These are phyloP conservation scores for Quercus gilva DNA, from an alignment of 306 rosid genomes.

Conservation along the genomic window DNA sequence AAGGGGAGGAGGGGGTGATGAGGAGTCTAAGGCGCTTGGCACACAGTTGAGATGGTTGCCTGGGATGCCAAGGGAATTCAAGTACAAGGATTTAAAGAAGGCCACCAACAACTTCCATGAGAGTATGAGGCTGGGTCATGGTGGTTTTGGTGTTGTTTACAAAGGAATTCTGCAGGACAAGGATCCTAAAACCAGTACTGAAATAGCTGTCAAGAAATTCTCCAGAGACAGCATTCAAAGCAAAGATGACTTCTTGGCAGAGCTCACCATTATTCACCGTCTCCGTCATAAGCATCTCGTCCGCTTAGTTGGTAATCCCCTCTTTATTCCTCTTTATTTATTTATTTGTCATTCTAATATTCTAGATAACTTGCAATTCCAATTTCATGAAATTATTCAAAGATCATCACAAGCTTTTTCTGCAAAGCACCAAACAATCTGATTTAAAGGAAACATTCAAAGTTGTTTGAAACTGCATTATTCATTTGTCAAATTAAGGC, in stretches of 20 bases:
- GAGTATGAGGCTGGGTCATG: slow-evolving; percentile 44
- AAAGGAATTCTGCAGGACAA: slow-evolving; percentile 36
- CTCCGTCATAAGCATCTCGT: slow-evolving; percentile 58
- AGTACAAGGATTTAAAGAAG: slow-evolving; percentile 39
- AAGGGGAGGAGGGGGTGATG: slow-evolving; percentile 1
- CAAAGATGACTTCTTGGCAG: slow-evolving; percentile 50
- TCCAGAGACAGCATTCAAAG: slow-evolving; percentile 40
- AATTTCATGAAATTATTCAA: too few species aligned
- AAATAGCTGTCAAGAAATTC: slow-evolving; percentile 50
- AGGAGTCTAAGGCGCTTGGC: slow-evolving; percentile 31
- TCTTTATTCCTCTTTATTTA: background rate
- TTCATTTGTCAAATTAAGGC: background rate
- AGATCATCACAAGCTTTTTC: too few species aligned
- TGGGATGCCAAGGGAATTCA: slow-evolving; percentile 49
- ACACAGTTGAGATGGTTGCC: slow-evolving; percentile 37
- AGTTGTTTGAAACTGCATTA: background rate
- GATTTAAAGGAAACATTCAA: background rate
- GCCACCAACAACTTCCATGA: slow-evolving; percentile 44
- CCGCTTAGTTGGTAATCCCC: slow-evolving; percentile 39
- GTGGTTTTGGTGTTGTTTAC: slow-evolving; percentile 52
- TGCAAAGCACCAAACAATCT: too few species aligned
- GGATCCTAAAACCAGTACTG: background rate
- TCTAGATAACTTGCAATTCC: background rate
- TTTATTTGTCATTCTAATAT: background rate
- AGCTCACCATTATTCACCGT: slow-evolving; percentile 53